Evolutionary conservation across 345 rosid genomes (phyloP).

Genomic region (Iberis pinnata): DNA sequence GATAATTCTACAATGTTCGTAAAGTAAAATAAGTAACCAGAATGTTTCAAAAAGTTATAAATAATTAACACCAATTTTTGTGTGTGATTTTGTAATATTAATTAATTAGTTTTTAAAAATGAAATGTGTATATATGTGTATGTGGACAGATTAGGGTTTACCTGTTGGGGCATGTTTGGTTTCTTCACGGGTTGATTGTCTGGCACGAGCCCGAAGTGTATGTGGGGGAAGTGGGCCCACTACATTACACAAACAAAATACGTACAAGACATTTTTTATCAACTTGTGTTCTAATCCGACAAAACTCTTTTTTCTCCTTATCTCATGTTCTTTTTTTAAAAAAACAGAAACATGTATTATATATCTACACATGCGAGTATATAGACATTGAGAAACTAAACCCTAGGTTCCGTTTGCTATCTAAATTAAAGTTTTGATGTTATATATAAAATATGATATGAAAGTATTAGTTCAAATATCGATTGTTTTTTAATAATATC

Average conservation of each 20-base stretch:
- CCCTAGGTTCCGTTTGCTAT: too few species aligned
- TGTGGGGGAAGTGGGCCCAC: conserved; percentile 99
- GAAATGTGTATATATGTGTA: too few species aligned
- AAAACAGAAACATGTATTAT: background rate
- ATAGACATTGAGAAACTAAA: background rate
- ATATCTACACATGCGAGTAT: background rate
- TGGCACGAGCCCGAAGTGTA: conserved; percentile 95
- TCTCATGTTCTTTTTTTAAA: background rate
- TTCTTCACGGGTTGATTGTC: conserved; percentile 97
- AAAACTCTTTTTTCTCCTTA: conserved; percentile 22
- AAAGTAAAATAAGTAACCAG: too few species aligned
- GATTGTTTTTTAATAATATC: too few species aligned
- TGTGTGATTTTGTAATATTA: too few species aligned
- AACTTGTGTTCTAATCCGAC: conserved; percentile 33
- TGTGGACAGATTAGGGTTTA: conserved; percentile 38
- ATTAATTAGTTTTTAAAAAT: background rate
- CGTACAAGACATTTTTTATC: conserved; percentile 31
- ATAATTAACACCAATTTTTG: too few species aligned
- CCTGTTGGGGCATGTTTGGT: conserved; percentile 68
- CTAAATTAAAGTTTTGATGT: background rate
- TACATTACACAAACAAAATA: conserved; percentile 29
- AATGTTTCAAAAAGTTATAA: too few species aligned
- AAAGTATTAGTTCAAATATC: too few species aligned
- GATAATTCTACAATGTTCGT: too few species aligned
- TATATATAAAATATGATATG: too few species aligned